phyloP scores from a whole-genome alignment of 2,329 filamentous ascomycete species.

The Coniochaeta sp. region DNA sequence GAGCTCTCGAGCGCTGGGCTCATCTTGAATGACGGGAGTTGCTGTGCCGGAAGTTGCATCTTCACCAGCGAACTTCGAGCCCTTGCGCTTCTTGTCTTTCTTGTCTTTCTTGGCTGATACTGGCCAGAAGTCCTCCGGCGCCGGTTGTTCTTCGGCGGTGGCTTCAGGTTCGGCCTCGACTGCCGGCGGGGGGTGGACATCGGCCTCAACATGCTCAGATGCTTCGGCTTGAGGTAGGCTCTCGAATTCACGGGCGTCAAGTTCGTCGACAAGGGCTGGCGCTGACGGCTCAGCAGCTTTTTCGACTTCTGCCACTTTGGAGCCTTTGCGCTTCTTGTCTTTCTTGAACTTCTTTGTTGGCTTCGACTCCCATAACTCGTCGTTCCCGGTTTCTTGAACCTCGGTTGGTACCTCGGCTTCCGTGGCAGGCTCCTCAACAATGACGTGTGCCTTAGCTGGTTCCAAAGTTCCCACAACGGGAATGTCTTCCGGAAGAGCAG shows the following conservation, averaged over 20 bases:
- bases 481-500: neutral
- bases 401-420: no score
- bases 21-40: slow-evolving; percentile 5
- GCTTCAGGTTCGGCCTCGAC: neutral
- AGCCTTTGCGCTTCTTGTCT: slow-evolving; percentile 23
- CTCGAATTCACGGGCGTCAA: neutral
- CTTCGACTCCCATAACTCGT: neutral
- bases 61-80: slow-evolving; percentile 11
- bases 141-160: slow-evolving; percentile 7
- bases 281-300: slow-evolving; percentile 7
- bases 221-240: neutral
- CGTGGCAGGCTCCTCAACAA: neutral
- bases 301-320: slow-evolving; percentile 11
- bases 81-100: slow-evolving; percentile 26
- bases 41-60: slow-evolving; percentile 8
- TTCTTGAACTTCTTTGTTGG: slow-evolving; percentile 25
- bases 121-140: slow-evolving; percentile 14
- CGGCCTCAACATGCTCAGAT: neutral
- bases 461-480: slow-evolving; percentile 2
- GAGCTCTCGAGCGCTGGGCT: slow-evolving; percentile 2
- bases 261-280: neutral
- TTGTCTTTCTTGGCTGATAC: slow-evolving; percentile 24
- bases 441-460: neutral
- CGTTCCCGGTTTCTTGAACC: neutral
- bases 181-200: neutral